Evolutionary conservation across 495 filamentous ascomycete species (phyloP).

Genomic region (Cetradonia linearis): DNA sequence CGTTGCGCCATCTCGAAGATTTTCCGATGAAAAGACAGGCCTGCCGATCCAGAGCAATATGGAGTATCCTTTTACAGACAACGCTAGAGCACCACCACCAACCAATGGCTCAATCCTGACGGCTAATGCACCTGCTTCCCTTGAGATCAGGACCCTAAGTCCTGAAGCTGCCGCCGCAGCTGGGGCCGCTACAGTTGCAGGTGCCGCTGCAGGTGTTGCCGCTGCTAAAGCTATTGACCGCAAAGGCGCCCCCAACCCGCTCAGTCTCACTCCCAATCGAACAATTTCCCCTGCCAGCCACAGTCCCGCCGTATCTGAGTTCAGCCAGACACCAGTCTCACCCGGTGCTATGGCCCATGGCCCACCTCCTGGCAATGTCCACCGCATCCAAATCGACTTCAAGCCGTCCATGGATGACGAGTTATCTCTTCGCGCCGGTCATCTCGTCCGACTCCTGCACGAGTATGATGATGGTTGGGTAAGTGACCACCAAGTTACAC

Average conservation of each 20-base stretch:
- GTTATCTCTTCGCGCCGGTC: slow-evolving; percentile 64
- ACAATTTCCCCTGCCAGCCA: slow-evolving; percentile 27
- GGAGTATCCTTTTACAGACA: slow-evolving; percentile 36
- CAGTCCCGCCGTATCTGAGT: slow-evolving; percentile 52
- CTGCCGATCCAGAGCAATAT: slow-evolving; percentile 26
- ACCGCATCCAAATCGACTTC: slow-evolving; percentile 94
- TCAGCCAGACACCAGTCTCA: slow-evolving; percentile 42
- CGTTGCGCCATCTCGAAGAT: slow-evolving; percentile 27
- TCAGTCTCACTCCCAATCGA: slow-evolving; percentile 20
- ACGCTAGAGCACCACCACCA: slow-evolving; percentile 33
- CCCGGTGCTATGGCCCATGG: slow-evolving; percentile 44
- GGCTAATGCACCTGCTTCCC: slow-evolving; percentile 20
- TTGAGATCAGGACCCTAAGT: slow-evolving; percentile 24
- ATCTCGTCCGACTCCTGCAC: slow-evolving; percentile 78
- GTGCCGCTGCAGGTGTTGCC: slow-evolving; percentile 28
- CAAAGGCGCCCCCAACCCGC: slow-evolving; percentile 29
- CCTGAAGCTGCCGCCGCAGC: slow-evolving; percentile 26
- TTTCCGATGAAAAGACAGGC: slow-evolving; percentile 27
- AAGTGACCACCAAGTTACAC: slow-evolving; percentile 31
- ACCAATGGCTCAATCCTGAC: slow-evolving; percentile 11
- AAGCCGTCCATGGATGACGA: slow-evolving; percentile 88
- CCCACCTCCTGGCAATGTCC: slow-evolving; percentile 45
- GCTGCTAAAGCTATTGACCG: slow-evolving; percentile 27
- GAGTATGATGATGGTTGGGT: slow-evolving; percentile 99
- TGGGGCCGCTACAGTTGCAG: slow-evolving; percentile 32